Evolutionary conservation across 2,329 filamentous ascomycete species (phyloP).

Genomic region (Monilinia vaccinii-corymbosi): DNA sequence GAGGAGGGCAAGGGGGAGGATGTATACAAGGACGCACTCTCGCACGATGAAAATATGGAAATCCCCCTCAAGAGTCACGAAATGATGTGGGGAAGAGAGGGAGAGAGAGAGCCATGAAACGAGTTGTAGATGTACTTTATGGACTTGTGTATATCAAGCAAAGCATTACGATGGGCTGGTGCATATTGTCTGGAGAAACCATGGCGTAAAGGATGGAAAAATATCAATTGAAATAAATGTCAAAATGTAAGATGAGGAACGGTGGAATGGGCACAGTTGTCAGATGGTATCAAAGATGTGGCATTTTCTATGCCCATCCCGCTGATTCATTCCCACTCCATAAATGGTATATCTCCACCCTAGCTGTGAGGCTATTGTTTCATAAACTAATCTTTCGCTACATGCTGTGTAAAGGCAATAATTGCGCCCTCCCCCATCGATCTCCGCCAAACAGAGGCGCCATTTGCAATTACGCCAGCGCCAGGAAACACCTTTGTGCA

Average conservation of each 20-base stretch:
- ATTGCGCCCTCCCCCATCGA: slow-evolving; percentile 12
- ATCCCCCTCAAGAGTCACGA: neutral
- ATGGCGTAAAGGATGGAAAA: slow-evolving; percentile 4
- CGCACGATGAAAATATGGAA: neutral
- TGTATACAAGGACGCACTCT: neutral
- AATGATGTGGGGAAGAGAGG: neutral
- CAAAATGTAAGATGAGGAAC: neutral
- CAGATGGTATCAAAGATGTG: slow-evolving; percentile 7
- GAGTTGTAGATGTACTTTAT: neutral
- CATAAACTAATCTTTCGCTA: slow-evolving; percentile 5
- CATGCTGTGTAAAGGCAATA: slow-evolving; percentile 3
- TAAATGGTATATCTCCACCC: slow-evolving; percentile 1
- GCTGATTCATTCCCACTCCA: slow-evolving; percentile 1
- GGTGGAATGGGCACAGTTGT: neutral
- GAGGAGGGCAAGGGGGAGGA: neutral
- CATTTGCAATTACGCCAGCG: slow-evolving; percentile 13
- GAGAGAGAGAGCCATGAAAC: too few species aligned
- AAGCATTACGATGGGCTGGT: neutral
- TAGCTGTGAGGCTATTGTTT: slow-evolving; percentile 3
- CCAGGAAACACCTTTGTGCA: slow-evolving; percentile 18
- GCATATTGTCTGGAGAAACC: slow-evolving; percentile 1
- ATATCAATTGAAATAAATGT: neutral
- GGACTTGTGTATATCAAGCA: slow-evolving; percentile 8
- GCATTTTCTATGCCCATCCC: slow-evolving; percentile 8
- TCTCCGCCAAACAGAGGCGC: slow-evolving; percentile 14